Conservation (phyloP, 2,329 filamentous ascomycete genomes). For the Alternaria angustiovoidea region DNA sequence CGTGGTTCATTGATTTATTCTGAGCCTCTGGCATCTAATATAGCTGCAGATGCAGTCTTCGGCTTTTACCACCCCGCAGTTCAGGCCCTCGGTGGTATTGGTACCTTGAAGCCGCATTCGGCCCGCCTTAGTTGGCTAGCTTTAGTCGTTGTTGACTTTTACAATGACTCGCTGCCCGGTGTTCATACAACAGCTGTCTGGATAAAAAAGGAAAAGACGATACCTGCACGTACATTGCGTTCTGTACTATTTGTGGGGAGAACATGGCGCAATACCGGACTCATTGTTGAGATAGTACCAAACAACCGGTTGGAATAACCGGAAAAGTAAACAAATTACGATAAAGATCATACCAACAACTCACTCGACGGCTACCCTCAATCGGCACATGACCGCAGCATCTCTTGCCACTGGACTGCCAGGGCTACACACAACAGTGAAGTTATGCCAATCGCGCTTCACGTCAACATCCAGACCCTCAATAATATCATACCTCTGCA, state of each 20-base stretch:
- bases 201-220: not conserved
- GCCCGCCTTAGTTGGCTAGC: not conserved
- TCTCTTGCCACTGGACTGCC: constrained; percentile 7
- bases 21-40: not conserved
- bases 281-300: not conserved
- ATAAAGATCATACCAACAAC: not conserved
- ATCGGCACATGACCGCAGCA: constrained; percentile 2
- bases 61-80: not conserved
- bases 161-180: not conserved
- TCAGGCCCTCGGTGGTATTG: not conserved
- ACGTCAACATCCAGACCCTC: constrained; percentile 9
- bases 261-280: not conserved
- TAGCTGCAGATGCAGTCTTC: not conserved
- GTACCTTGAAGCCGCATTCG: not conserved
- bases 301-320: not conserved
- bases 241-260: not conserved
- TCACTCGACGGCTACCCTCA: constrained; percentile 12
- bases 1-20: not conserved
- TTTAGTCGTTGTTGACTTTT: not conserved
- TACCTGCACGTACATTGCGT: not conserved
- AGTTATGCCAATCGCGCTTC: constrained; percentile 13
- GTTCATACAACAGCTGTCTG: not conserved
- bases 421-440: constrained; percentile 12
- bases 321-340: not conserved
- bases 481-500: constrained; percentile 8